These are phyloP conservation scores for Flaveria ramosissima DNA, from an alignment of 129 eudicot species.

Conservation along the genomic window DNA sequence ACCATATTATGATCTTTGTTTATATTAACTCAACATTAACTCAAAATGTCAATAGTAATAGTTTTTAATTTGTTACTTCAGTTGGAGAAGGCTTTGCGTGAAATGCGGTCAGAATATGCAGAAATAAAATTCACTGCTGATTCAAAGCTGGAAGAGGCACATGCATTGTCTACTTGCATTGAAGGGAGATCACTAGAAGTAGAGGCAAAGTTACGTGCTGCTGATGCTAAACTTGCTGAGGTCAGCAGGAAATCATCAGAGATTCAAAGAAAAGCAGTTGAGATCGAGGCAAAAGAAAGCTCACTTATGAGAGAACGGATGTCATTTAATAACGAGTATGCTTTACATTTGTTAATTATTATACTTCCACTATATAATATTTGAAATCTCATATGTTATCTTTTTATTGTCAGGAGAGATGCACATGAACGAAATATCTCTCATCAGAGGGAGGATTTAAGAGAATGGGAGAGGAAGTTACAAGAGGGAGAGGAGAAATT, in stretches of 20 bases:
- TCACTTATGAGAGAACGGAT: slow-evolving; percentile 77
- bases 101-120: slow-evolving; percentile 92
- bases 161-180: slow-evolving; percentile 64
- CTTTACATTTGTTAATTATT: slow-evolving; percentile 16
- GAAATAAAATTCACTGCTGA: slow-evolving; percentile 92
- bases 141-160: slow-evolving; percentile 87
- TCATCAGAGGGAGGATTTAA: slow-evolving; percentile 83
- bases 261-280: slow-evolving; percentile 69
- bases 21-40: slow-evolving; percentile 12
- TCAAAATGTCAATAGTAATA: slow-evolving; percentile 9
- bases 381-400: background rate
- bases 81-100: slow-evolving; percentile 92
- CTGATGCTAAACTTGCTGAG: slow-evolving; percentile 97
- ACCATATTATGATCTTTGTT: background rate
- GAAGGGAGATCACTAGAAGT: slow-evolving; percentile 92
- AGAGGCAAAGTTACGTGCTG: slow-evolving; percentile 78
- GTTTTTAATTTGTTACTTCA: slow-evolving; percentile 41
- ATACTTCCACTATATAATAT: background rate
- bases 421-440: slow-evolving; percentile 57
- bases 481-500: slow-evolving; percentile 89
- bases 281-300: slow-evolving; percentile 74
- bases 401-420: slow-evolving; percentile 59
- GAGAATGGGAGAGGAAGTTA: slow-evolving; percentile 90
- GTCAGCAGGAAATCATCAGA: slow-evolving; percentile 92
- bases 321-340: slow-evolving; percentile 82